These are phyloP conservation scores for Fusarium musae DNA, from an alignment of 2,329 filamentous ascomycete species.

Conservation along the genomic window DNA sequence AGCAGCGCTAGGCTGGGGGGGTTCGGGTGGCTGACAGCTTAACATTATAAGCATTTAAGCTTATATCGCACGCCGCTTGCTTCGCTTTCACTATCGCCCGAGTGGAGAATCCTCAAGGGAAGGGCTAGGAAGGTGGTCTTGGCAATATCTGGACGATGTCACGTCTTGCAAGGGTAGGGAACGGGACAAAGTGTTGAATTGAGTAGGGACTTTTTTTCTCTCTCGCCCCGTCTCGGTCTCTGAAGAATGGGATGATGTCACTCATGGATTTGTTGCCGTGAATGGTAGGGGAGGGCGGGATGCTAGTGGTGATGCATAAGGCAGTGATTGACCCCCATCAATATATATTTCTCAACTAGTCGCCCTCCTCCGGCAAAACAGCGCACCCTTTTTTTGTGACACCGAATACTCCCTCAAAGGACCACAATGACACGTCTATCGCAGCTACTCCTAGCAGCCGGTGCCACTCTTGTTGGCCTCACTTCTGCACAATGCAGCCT, in stretches of 20 bases:
- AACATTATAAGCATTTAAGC: neutral
- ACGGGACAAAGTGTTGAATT: neutral
- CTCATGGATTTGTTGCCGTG: too few species aligned
- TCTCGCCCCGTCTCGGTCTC: rapidly evolving
- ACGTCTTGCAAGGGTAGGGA: neutral
- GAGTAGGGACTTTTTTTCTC: neutral
- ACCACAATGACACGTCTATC: neutral
- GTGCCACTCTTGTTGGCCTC: neutral
- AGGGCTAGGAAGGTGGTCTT: too few species aligned
- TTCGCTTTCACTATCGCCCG: rapidly evolving
- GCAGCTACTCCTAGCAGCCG: neutral
- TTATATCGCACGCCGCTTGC: neutral
- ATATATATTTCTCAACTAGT: neutral
- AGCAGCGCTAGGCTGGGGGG: neutral
- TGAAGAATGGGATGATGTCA: neutral
- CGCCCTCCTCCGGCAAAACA: neutral
- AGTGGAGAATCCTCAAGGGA: neutral
- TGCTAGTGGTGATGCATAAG: neutral
- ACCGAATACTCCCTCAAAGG: rapidly evolving
- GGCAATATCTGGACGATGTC: neutral
- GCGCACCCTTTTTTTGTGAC: neutral
- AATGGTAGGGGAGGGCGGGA: neutral
- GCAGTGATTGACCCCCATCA: neutral
- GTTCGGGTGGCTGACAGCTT: neutral
- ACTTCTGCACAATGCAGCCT: conserved; percentile 1